Conservation (phyloP, 495 filamentous ascomycete genomes). For the Aspergillus baeticus region DNA sequence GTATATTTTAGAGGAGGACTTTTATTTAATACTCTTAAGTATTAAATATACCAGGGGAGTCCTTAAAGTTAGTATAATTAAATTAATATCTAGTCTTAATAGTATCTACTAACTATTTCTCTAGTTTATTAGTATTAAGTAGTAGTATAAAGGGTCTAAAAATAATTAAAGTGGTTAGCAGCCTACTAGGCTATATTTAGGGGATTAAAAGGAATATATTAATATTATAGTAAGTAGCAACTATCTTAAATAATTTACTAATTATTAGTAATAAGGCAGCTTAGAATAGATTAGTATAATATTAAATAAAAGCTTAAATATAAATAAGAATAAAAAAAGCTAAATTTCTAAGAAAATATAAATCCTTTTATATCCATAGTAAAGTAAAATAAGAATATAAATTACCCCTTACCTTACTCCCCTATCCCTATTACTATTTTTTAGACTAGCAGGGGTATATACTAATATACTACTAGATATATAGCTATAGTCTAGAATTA, state of each 20-base stretch:
- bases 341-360: too few relatives aligned
- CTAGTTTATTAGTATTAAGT: neutral
- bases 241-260: neutral
- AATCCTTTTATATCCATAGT: too few relatives aligned
- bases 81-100: neutral
- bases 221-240: constrained; percentile 1
- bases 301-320: too few relatives aligned
- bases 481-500: too few relatives aligned
- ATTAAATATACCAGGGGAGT: neutral
- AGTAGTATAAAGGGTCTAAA: neutral
- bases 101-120: constrained; percentile 1
- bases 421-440: too few relatives aligned
- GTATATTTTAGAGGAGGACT: neutral
- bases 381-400: too few relatives aligned
- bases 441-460: too few relatives aligned
- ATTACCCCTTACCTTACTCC: too few relatives aligned
- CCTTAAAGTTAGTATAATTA: neutral
- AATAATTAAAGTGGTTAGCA: neutral
- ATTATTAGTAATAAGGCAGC: neutral
- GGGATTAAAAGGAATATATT: constrained; percentile 3
- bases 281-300: too few relatives aligned
- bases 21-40: neutral
- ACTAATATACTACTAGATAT: too few relatives aligned
- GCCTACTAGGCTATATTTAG: constrained; percentile 5
- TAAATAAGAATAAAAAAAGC: too few relatives aligned